These are phyloP conservation scores for Mycena rosella DNA, from an alignment of 768 basidiomycete species.

Conservation along the genomic window DNA sequence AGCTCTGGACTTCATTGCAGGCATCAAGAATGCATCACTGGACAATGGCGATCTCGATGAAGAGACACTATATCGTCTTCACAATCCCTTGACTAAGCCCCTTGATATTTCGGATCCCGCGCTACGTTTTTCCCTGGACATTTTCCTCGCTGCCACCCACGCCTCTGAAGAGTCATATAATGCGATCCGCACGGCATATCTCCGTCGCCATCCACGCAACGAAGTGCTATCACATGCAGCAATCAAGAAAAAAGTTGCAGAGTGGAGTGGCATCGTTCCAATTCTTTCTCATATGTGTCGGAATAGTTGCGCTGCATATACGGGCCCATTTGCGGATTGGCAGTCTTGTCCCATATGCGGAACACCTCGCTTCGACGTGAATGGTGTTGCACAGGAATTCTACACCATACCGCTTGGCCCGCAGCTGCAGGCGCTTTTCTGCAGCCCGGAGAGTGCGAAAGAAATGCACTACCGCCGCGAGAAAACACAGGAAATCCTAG, in stretches of 20 bases:
- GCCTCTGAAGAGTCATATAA: neutral
- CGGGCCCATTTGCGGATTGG: constrained; percentile 35
- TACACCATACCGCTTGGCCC: constrained; percentile 53
- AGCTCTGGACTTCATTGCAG: constrained; percentile 2
- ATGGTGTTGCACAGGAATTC: constrained; percentile 28
- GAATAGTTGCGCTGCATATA: constrained; percentile 43
- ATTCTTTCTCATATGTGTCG: constrained; percentile 43
- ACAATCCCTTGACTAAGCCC: neutral
- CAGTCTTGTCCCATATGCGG: constrained; percentile 43
- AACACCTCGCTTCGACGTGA: constrained; percentile 39
- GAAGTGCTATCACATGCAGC: neutral
- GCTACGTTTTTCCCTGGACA: neutral
- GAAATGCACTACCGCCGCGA: constrained; percentile 45
- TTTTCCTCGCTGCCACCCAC: neutral
- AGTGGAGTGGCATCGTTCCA: constrained; percentile 37
- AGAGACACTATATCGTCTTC: neutral
- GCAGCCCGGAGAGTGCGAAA: constrained; percentile 39
- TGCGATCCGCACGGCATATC: neutral
- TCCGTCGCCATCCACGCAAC: neutral
- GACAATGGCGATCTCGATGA: constrained; percentile 14
- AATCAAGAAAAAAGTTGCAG: constrained; percentile 16
- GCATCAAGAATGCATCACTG: neutral
- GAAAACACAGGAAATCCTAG: constrained; percentile 40
- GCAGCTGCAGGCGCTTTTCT: constrained; percentile 54
- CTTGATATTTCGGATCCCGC: constrained; percentile 1